These are phyloP conservation scores for Carallia pectinifolia DNA, from an alignment of 345 rosid genomes.

Conservation along the genomic window DNA sequence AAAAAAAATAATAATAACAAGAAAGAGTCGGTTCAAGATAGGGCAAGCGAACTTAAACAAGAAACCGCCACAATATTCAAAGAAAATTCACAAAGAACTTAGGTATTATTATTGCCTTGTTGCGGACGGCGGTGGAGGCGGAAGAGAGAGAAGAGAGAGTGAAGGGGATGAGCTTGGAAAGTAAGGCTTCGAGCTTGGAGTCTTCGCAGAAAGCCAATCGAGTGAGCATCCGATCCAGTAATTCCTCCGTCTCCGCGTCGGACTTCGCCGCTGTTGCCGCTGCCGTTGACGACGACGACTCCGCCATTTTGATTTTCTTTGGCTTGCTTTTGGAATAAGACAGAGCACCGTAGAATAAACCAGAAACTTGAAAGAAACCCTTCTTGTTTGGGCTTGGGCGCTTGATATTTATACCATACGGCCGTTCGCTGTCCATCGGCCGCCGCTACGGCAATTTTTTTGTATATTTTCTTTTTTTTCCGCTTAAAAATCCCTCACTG, in stretches of 20 bases:
- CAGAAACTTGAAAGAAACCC: background rate
- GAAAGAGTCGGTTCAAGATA: too few species aligned
- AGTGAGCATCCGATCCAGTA: slow-evolving; percentile 93
- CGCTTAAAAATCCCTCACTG: too few species aligned
- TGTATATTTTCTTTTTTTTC: too few species aligned
- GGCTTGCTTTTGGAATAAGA: slow-evolving; percentile 14
- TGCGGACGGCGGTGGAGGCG: slow-evolving; percentile 55
- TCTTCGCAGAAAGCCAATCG: slow-evolving; percentile 88
- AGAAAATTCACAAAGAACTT: background rate
- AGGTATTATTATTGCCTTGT: slow-evolving; percentile 48
- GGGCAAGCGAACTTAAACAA: too few species aligned
- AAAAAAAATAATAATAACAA: background rate
- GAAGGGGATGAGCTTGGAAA: slow-evolving; percentile 77
- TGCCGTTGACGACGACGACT: slow-evolving; percentile 32
- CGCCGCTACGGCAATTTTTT: too few species aligned
- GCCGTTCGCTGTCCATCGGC: too few species aligned
- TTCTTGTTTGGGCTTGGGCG: background rate
- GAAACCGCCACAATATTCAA: background rate
- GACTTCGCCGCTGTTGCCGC: slow-evolving; percentile 38
- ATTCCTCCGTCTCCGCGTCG: slow-evolving; percentile 70
- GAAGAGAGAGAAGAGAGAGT: slow-evolving; percentile 76
- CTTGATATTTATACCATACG: too few species aligned
- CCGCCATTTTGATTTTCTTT: slow-evolving; percentile 41
- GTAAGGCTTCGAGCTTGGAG: slow-evolving; percentile 66
- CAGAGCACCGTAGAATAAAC: background rate